phyloP scores from a whole-genome alignment of 805 yeast species.

The Candida lessepsii region DNA sequence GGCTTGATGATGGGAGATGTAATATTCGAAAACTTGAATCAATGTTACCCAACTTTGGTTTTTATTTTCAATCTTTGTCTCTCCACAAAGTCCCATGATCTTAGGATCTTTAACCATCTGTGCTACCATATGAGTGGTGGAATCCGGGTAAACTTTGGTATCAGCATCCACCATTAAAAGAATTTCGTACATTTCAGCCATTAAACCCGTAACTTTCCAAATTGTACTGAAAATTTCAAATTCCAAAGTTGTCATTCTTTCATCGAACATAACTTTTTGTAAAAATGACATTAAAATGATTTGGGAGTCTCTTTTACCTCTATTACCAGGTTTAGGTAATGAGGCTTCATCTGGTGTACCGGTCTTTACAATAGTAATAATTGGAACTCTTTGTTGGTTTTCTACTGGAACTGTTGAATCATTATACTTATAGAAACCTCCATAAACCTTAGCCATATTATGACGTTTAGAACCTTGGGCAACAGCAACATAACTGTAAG shows the following conservation, averaged over 20 bases:
- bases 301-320: constrained; percentile 96
- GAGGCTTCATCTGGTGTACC: constrained; percentile 81
- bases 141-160: constrained; percentile 83
- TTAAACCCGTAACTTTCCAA: constrained; percentile 81
- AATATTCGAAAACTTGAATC: constrained; percentile 91
- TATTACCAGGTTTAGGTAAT: constrained; percentile 74
- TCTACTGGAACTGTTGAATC: constrained; percentile 71
- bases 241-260: constrained; percentile 90
- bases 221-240: constrained; percentile 71
- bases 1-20: constrained; percentile 90
- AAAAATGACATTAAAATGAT: constrained; percentile 86
- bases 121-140: constrained; percentile 85
- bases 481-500: constrained; percentile 91
- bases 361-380: constrained; percentile 76
- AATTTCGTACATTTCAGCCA: constrained; percentile 79
- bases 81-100: constrained; percentile 94
- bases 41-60: constrained; percentile 84
- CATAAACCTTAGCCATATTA: constrained; percentile 94
- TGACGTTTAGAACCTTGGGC: constrained; percentile 94
- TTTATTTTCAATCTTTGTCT: constrained; percentile 86
- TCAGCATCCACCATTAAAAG: constrained; percentile 95
- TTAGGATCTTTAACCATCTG: constrained; percentile 83
- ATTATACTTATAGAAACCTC: constrained; percentile 89
- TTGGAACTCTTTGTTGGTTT: constrained; percentile 83
- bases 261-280: constrained; percentile 85